A percentile compares a stretch with the other conserved stretches of the same genome.
Conservation (phyloP, 441 rosid genomes). For the Pelargonium cotyledonis region DNA sequence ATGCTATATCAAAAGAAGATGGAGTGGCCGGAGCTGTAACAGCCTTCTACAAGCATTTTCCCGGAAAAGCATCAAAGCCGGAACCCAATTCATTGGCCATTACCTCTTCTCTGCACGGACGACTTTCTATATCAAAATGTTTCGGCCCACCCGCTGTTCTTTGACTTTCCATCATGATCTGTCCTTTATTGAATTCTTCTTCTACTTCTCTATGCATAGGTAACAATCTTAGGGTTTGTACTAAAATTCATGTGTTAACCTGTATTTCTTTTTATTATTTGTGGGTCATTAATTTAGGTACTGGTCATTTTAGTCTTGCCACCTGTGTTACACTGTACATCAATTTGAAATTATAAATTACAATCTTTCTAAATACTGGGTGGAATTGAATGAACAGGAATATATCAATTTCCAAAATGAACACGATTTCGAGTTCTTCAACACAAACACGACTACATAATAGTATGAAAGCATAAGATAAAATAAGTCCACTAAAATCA, state of each 20-base stretch:
- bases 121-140: slow-evolving; percentile 17
- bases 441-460: too few relatives aligned
- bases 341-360: too few relatives aligned
- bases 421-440: too few relatives aligned
- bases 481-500: not conserved
- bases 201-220: not conserved
- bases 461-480: not conserved
- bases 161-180: not conserved
- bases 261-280: too few relatives aligned
- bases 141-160: slow-evolving; percentile 13
- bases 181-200: not conserved
- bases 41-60: slow-evolving; percentile 40
- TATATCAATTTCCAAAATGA: too few relatives aligned
- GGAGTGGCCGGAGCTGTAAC: slow-evolving; percentile 41
- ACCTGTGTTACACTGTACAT: too few relatives aligned
- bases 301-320: too few relatives aligned
- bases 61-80: slow-evolving; percentile 7
- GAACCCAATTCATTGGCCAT: not conserved
- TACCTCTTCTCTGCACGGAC: not conserved
- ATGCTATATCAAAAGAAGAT: slow-evolving; percentile 37
- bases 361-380: too few relatives aligned
- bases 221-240: not conserved
- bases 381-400: too few relatives aligned
- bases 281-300: not conserved
- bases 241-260: not conserved